phyloP scores from a whole-genome alignment of 2,329 filamentous ascomycete genomes.

The Penicillium sp. region DNA sequence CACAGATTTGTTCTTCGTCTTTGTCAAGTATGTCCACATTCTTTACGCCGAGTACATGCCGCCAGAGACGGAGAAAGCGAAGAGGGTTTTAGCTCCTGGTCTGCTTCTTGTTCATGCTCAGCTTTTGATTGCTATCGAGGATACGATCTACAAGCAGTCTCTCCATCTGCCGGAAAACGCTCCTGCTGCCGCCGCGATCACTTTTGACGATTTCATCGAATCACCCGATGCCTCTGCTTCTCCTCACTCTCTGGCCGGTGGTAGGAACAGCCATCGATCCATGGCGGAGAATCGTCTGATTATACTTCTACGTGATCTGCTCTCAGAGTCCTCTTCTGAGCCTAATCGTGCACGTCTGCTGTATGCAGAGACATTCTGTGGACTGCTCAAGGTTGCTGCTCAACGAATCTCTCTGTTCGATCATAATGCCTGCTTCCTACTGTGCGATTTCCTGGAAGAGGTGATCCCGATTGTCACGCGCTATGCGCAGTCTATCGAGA shows the following conservation, averaged over 20 bases:
- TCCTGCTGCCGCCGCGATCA: slow-evolving; percentile 56
- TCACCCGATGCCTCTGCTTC: slow-evolving; percentile 69
- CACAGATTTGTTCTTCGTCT: slow-evolving; percentile 88
- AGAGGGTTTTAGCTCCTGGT: slow-evolving; percentile 70
- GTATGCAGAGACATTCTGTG: slow-evolving; percentile 76
- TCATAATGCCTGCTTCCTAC: slow-evolving; percentile 79
- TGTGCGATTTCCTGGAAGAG: slow-evolving; percentile 92
- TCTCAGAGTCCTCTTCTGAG: slow-evolving; percentile 64
- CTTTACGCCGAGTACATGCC: slow-evolving; percentile 75
- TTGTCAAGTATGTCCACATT: slow-evolving; percentile 84
- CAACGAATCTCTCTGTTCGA: slow-evolving; percentile 78
- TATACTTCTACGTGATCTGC: slow-evolving; percentile 77
- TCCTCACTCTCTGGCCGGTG: slow-evolving; percentile 64
- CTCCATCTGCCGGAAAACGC: slow-evolving; percentile 50
- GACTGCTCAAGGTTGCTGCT: slow-evolving; percentile 72
- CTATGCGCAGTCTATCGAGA: slow-evolving; percentile 56
- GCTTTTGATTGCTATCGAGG: slow-evolving; percentile 75
- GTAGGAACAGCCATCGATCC: slow-evolving; percentile 68
- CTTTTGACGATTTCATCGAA: slow-evolving; percentile 68
- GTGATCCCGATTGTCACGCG: slow-evolving; percentile 68
- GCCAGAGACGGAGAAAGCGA: slow-evolving; percentile 54
- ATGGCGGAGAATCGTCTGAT: slow-evolving; percentile 91
- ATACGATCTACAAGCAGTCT: slow-evolving; percentile 76
- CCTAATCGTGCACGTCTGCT: slow-evolving; percentile 63
- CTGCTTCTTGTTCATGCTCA: slow-evolving; percentile 82